Base-by-base conservation (phyloP, 257 asterid genomes). In the Solanum sejunctum region DNA sequence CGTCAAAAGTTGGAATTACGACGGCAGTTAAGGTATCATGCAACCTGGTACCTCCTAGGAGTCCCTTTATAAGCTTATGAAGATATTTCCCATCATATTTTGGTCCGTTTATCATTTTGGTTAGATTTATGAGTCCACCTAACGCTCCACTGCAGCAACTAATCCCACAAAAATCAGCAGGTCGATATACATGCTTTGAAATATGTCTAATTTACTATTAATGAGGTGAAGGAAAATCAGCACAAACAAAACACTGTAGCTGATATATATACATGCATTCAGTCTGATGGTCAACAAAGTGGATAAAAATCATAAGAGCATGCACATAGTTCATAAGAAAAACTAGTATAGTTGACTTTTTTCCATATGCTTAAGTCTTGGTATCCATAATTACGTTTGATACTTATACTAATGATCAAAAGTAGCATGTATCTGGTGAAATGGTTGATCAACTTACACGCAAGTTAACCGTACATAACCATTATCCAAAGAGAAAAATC, bases 71-170 rank as follows among this genome's bases (percentile, higher is more conserved):
- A 9, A 91, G 84, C 10, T 28, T 79, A 5, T 45, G 89, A 20
- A 89, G 88, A 85, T 89, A 88, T 69, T 89, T 85, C 26, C 93
- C 93, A 63, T 89, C 88, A 18, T 91, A 91, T 23, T 73, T 89
- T 4, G 93, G 93, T 66, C 92, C 89, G 1, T 20, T 18, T 5
- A 91, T 56, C 49, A 86, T 89, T 88, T 87, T 91, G 23, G 87
- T 10, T 60, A 47, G 58, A 36, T 81, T 85, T 56, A 86, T 56
- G 51, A 80, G 13, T 41, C 89, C 85, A 52, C 82, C 85, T 41
- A 89, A 81, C 64, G 86, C 86, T 5, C 92, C 92, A 13, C 93
- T 89, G 82, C 81, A 67, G 8, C 3, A 23, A 51, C 26, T 23
- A 23, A 77, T 69, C 23, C 93, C 88, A 79, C 52, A 43, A 32